A percentile compares a stretch with the other conserved stretches of the same genome.
phyloP scores from a whole-genome alignment of 257 asterid genomes.

The Plantago ovata region DNA sequence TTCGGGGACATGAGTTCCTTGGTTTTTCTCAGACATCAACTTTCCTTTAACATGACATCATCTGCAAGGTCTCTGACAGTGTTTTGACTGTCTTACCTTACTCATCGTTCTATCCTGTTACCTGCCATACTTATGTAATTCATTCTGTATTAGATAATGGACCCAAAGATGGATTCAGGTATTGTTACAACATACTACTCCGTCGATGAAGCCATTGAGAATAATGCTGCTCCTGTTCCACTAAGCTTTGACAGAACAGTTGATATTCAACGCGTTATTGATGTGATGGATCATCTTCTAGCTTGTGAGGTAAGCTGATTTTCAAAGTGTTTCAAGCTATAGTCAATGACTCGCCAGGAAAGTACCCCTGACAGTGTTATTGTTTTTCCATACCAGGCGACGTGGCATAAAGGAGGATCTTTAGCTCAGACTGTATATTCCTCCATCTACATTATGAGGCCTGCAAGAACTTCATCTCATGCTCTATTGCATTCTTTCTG shows the following conservation, averaged over 20 bases:
- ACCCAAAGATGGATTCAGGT: slow-evolving; percentile 99
- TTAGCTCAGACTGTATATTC: slow-evolving; percentile 93
- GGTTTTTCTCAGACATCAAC: too few relatives aligned
- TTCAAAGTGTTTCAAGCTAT: slow-evolving; percentile 1
- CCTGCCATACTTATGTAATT: slow-evolving; percentile 22
- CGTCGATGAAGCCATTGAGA: slow-evolving; percentile 94
- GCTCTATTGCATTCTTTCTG: slow-evolving; percentile 85
- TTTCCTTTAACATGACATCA: too few relatives aligned
- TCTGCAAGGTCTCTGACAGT: neutral
- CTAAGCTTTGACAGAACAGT: slow-evolving; percentile 74
- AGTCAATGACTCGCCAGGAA: slow-evolving; percentile 11
- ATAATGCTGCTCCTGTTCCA: slow-evolving; percentile 97
- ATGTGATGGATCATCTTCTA: slow-evolving; percentile 92
- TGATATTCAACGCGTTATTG: slow-evolving; percentile 66
- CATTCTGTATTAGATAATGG: slow-evolving; percentile 72
- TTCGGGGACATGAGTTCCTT: too few relatives aligned
- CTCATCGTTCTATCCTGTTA: slow-evolving; percentile 18
- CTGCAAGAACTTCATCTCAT: slow-evolving; percentile 82
- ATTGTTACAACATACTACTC: slow-evolving; percentile 88
- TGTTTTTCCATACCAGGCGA: slow-evolving; percentile 55
- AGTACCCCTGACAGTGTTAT: slow-evolving; percentile 6
- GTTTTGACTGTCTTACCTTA: slow-evolving; percentile 1
- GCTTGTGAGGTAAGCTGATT: slow-evolving; percentile 78
- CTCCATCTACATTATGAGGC: slow-evolving; percentile 89
- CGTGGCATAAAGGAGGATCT: slow-evolving; percentile 99